phyloP scores from a whole-genome alignment of 1,139 yeast genomes.

The Eremothecium gossypii region DNA sequence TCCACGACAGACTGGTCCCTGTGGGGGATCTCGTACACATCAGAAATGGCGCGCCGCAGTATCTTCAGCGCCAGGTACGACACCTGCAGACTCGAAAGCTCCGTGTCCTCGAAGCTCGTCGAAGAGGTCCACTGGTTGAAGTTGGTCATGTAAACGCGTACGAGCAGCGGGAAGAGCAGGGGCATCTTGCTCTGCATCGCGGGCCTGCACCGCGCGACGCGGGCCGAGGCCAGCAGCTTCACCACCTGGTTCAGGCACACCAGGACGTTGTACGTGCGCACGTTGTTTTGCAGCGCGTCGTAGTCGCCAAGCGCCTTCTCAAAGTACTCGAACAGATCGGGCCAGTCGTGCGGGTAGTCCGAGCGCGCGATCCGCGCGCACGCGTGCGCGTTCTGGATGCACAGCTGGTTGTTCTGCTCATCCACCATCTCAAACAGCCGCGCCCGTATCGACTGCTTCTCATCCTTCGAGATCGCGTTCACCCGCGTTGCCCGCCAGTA shows the following conservation, averaged over 20 bases:
- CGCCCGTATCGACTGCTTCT: conserved; percentile 52
- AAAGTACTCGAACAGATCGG: conserved; percentile 59
- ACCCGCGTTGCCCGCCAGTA: conserved; percentile 68
- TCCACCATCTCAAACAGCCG: conserved; percentile 50
- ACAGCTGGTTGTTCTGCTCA: conserved; percentile 65
- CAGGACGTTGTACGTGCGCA: conserved; percentile 52
- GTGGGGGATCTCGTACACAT: conserved; percentile 66
- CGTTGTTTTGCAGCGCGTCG: conserved; percentile 35
- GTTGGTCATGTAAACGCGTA: conserved; percentile 48
- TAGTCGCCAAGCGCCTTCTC: conserved; percentile 40
- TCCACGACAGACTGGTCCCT: conserved; percentile 46
- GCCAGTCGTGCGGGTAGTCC: conserved; percentile 89
- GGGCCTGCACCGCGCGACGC: conserved; percentile 74
- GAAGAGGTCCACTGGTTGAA: conserved; percentile 53
- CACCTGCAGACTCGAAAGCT: conserved; percentile 41
- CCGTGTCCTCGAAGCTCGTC: conserved; percentile 22
- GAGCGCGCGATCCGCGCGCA: conserved; percentile 66
- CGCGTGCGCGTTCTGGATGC: conserved; percentile 78
- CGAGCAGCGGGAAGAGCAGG: conserved; percentile 47
- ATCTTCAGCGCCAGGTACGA: conserved; percentile 73
- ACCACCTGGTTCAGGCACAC: conserved; percentile 66
- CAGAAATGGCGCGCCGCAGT: conserved; percentile 62
- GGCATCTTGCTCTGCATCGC: conserved; percentile 71
- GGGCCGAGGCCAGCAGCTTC: conserved; percentile 61
- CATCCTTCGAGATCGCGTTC: conserved; percentile 53